These are phyloP conservation scores for Suillus lakei DNA, from an alignment of 768 basidiomycete genomes.

Conservation along the genomic window DNA sequence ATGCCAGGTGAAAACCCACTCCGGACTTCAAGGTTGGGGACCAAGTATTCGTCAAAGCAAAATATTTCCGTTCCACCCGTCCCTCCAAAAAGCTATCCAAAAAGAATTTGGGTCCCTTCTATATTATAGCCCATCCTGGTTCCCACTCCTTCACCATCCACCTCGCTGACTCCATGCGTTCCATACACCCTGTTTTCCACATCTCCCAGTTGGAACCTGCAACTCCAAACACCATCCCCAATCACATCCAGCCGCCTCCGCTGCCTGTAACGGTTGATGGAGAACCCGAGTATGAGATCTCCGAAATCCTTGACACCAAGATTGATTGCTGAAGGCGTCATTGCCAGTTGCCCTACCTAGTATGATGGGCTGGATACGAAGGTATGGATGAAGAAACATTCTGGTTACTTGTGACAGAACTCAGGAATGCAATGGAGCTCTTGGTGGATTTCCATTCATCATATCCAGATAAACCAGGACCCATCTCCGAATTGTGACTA, in stretches of 20 bases:
- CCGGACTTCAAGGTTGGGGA: no score
- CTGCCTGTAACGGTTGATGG: conserved; percentile 13
- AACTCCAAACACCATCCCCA: conserved; percentile 7
- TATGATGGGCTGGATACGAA: conserved; percentile 17
- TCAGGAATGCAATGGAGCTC: background rate
- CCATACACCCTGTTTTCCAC: background rate
- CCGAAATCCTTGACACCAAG: conserved; percentile 20
- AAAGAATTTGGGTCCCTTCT: no score
- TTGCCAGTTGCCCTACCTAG: conserved; percentile 13
- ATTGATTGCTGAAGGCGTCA: conserved; percentile 4
- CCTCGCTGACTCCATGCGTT: no score
- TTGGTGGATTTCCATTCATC: background rate
- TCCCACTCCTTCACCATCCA: no score
- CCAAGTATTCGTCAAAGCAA: no score
- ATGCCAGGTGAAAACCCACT: no score
- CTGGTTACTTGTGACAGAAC: conserved; percentile 16
- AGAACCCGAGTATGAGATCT: conserved; percentile 20
- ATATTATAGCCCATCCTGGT: no score
- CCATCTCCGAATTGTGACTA: background rate
- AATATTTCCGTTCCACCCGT: no score
- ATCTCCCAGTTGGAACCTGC: conserved; percentile 9
- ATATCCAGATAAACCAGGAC: conserved; percentile 7
- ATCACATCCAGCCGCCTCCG: conserved; percentile 14
- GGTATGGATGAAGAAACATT: conserved; percentile 21
- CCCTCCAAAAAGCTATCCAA: no score